Evolutionary conservation across 306 rosid species (phyloP), one percentile per base, ranked within the genome.

Genomic region (Cucurbita argyrosperma): DNA sequence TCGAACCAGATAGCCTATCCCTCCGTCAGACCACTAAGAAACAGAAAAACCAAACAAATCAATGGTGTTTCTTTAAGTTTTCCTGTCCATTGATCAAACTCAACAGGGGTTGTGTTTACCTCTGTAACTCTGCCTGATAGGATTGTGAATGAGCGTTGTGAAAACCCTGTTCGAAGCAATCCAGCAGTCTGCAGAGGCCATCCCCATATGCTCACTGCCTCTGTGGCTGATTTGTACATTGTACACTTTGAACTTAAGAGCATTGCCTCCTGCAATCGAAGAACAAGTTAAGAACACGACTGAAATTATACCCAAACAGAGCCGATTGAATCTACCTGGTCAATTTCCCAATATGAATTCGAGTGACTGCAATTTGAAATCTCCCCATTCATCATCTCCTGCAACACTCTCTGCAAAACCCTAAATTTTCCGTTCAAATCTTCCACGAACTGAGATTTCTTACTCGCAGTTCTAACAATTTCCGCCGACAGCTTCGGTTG

Each of bases 141-240:
- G 80, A 94, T 73, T 21, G 90, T 82, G 79, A 86, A 83, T 35
- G 92, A 77, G 67, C 85, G 77, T 15, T 51, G 69, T 56, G 99
- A 91, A 76, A 87, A 78, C 5, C 89, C 89, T 21, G 81, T 78
- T 14, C 83, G 81, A 70, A 91, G 90, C 81, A 94, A 76, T 49
- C 99, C 99, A 37, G 97, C 90, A 4, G 99, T 91, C 84, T 91
- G 99, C 82, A 91, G 66, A 43, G 99, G 97, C 97, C 99, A 94
- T 14, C 96, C 99, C 99, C 96, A 91, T 6, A 91, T 70, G 76
- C 89, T 18, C 68, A 94, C 86, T 82, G 90, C 85, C 81, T 91
- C 97, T 7, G 61, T 78, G 55, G 85, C 86, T 61, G 99, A 85
- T 82, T 91, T 88, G 85, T 79, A 85, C 82, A 94, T 47, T 72